phyloP scores from a whole-genome alignment of 2,329 filamentous ascomycete species.

The Pezicula carpinea region DNA sequence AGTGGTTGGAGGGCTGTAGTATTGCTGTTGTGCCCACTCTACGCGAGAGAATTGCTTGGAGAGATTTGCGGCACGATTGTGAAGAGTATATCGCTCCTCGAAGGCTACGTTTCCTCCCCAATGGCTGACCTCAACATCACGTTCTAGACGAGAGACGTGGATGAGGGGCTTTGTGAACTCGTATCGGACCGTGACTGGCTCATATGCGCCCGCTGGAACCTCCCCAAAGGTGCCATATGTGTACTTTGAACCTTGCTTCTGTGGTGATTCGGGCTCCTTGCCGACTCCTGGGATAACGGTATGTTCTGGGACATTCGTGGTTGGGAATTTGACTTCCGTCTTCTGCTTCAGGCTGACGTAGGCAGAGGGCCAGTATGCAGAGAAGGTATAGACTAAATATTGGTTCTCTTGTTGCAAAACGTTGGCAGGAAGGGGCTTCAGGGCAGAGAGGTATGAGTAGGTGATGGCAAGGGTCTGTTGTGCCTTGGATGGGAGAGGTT shows the following conservation, averaged over 20 bases:
- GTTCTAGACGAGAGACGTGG: constrained; percentile 73
- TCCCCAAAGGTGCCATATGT: constrained; percentile 88
- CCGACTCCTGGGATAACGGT: constrained; percentile 64
- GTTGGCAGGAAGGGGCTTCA: constrained; percentile 72
- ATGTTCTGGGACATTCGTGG: constrained; percentile 75
- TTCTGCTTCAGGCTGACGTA: constrained; percentile 91
- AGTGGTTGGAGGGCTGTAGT: constrained; percentile 70
- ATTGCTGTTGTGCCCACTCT: constrained; percentile 67
- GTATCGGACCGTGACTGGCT: constrained; percentile 77
- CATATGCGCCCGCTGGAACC: constrained; percentile 69
- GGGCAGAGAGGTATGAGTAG: constrained; percentile 75
- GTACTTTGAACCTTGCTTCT: constrained; percentile 79
- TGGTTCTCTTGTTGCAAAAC: constrained; percentile 85
- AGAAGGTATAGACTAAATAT: constrained; percentile 81
- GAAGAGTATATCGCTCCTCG: constrained; percentile 87
- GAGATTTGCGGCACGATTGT: constrained; percentile 79
- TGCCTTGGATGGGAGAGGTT: constrained; percentile 67
- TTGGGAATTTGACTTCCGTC: constrained; percentile 90
- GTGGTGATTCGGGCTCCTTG: constrained; percentile 57
- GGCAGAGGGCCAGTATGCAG: constrained; percentile 75
- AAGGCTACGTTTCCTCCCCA: constrained; percentile 97
- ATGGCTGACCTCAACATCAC: constrained; percentile 92
- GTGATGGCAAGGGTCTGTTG: constrained; percentile 86
- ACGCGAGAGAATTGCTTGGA: constrained; percentile 69
- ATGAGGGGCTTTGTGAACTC: constrained; percentile 92